These are phyloP conservation scores for Xylaria sp. DNA, from an alignment of 2,329 filamentous ascomycete species.

Conservation along the genomic window DNA sequence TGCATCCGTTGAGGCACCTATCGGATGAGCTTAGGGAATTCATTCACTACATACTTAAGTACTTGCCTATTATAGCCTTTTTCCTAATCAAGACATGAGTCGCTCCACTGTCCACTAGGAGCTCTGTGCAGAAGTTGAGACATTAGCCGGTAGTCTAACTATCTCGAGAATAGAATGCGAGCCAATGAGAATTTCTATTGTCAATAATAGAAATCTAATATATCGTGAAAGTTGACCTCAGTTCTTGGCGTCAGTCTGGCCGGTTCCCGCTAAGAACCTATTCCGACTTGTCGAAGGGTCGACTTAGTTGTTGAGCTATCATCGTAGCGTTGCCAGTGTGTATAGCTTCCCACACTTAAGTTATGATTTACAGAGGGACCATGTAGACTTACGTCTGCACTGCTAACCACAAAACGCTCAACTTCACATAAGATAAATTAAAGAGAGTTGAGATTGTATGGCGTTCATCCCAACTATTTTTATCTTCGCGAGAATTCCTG, in stretches of 20 bases:
- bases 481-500: background rate
- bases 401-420: background rate
- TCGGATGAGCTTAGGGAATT: no score
- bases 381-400: background rate
- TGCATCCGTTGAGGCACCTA: no score
- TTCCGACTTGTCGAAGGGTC: background rate
- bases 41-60: no score
- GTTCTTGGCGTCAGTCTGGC: background rate
- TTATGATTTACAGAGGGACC: background rate
- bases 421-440: background rate
- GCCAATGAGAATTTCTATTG: background rate
- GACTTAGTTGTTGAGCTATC: background rate
- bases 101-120: no score
- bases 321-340: background rate
- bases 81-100: background rate
- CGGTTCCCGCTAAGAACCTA: background rate
- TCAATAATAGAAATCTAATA: background rate
- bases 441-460: background rate
- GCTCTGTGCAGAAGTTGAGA: constrained; percentile 10
- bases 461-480: background rate
- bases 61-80: no score
- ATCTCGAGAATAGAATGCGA: constrained; percentile 15
- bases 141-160: constrained; percentile 7
- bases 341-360: background rate
- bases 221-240: background rate